Percentiles rank a stretch among this genome's conserved stretches.
Evolutionary conservation across 2,329 filamentous ascomycete species (phyloP).

Genomic region (Talaromyces rugulosus): DNA sequence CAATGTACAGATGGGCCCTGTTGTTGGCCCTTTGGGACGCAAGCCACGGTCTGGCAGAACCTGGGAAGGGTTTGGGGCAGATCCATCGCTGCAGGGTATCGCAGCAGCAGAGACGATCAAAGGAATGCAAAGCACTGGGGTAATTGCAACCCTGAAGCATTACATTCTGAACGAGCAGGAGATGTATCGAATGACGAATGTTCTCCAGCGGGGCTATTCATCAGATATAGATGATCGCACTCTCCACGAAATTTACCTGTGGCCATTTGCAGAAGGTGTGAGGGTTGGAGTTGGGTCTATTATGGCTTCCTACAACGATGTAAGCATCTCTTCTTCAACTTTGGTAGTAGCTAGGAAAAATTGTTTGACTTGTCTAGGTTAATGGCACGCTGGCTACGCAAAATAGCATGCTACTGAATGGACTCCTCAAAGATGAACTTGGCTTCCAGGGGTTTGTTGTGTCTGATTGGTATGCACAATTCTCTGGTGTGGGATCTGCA

Average conservation of each 20-base stretch:
- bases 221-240: constrained; percentile 50
- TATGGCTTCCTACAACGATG: constrained; percentile 42
- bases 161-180: constrained; percentile 49
- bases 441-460: constrained; percentile 69
- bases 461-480: constrained; percentile 65
- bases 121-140: constrained; percentile 54
- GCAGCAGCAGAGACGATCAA: constrained; percentile 50
- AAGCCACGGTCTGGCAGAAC: constrained; percentile 69
- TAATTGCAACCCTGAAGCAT: constrained; percentile 57
- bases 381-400: constrained; percentile 65
- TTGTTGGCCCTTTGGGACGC: constrained; percentile 66
- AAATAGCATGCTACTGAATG: constrained; percentile 66
- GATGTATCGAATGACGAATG: constrained; percentile 46
- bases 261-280: constrained; percentile 50
- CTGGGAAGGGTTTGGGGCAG: constrained; percentile 71
- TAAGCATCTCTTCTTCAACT: constrained; percentile 16
- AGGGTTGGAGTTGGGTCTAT: constrained; percentile 45
- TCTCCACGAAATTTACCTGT: constrained; percentile 43
- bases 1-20: constrained; percentile 66
- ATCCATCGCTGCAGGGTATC: constrained; percentile 61
- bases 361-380: constrained; percentile 37
- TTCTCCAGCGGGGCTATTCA: constrained; percentile 36
- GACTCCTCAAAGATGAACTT: constrained; percentile 67
- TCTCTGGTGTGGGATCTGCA: constrained; percentile 56
- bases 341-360: background rate